Percentiles rank a stretch among this genome's conserved stretches.
phyloP scores from a whole-genome alignment of 805 yeast genomes.

The Blastobotrys attinorum region DNA sequence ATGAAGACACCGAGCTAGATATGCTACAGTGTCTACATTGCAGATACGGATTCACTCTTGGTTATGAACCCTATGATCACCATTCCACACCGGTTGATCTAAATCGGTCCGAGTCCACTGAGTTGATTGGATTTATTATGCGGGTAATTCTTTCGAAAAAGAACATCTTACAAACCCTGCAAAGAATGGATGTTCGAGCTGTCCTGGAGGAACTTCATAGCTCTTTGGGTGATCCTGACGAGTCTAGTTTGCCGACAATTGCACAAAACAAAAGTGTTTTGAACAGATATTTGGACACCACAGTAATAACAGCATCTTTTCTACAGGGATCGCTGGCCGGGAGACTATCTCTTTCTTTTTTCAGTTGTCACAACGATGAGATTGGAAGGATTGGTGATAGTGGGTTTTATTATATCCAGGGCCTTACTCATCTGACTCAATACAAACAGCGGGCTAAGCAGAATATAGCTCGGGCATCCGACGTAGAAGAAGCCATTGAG shows the following conservation, averaged over 20 bases:
- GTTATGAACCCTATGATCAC: slow-evolving; percentile 64
- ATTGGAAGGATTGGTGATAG: slow-evolving; percentile 32
- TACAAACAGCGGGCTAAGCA: slow-evolving; percentile 66
- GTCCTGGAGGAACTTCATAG: slow-evolving; percentile 66
- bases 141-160: slow-evolving; percentile 47
- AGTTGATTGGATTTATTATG: slow-evolving; percentile 41
- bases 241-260: slow-evolving; percentile 11
- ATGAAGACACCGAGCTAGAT: slow-evolving; percentile 52
- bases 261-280: slow-evolving; percentile 36
- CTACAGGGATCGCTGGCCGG: slow-evolving; percentile 20
- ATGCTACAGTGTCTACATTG: slow-evolving; percentile 74
- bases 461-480: slow-evolving; percentile 75
- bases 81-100: slow-evolving; percentile 37
- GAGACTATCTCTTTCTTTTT: slow-evolving; percentile 13
- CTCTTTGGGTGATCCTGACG: slow-evolving; percentile 57
- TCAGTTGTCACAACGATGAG: slow-evolving; percentile 19
- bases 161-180: slow-evolving; percentile 51
- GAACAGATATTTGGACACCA: slow-evolving; percentile 35
- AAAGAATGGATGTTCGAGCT: slow-evolving; percentile 63
- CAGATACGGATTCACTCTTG: slow-evolving; percentile 58
- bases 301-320: slow-evolving; percentile 13
- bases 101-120: slow-evolving; percentile 33
- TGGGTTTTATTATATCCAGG: slow-evolving; percentile 68
- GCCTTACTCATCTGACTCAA: slow-evolving; percentile 56
- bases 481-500: slow-evolving; percentile 63